Evolutionary conservation across 768 basidiomycete genomes (phyloP), one percentile per base, ranked within the genome.

Genomic region (Daedaleopsis nitida): DNA sequence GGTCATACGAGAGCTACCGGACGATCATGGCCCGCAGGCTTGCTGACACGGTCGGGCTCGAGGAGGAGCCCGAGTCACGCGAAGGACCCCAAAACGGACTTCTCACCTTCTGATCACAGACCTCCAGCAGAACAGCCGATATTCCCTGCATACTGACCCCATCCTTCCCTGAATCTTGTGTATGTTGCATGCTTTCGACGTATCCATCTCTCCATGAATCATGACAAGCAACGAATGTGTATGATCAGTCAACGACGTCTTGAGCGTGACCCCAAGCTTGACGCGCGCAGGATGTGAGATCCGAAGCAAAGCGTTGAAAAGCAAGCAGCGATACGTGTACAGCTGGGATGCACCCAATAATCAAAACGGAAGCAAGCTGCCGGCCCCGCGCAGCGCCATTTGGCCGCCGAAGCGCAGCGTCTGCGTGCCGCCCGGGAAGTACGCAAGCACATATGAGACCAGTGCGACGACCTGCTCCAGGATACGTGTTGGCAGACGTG

Each of bases 401-500:
- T 88, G 86, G 37, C 86, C 86, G 7, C 93, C 94, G 68, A 94
- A 82, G 21, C 89, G 85, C 21, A 94, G 78, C 1, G 93, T 94
- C 66, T 89, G 87, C 32, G 81, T 82, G 32, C 89, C 96, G 11
- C 92, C 95, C 19, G 97, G 97, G 76, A 99, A 98, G 77, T 98
- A 98, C 0, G 95, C 95, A 17, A 94, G 80, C 8, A 98, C 82
- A 71, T 99, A 99, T 14, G 90, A 82, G 14, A 97, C 79, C 17
- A 99, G 84, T 1, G 96, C 87, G 47, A 91, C 77, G 43, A 97
- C 86, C 85, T 93, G 69, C 12, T 10, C 21, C 39, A 42, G 3
- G 34, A 45, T 19, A 21, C 16, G 27, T 32, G n/a, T 32, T 32
- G 4, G 7, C 27, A 32, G 27, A 32, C 3, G 3, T 32, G 27